Evolutionary conservation across 176 grass and related monocot species (phyloP).

Genomic region (Oropetium thomaeum): DNA sequence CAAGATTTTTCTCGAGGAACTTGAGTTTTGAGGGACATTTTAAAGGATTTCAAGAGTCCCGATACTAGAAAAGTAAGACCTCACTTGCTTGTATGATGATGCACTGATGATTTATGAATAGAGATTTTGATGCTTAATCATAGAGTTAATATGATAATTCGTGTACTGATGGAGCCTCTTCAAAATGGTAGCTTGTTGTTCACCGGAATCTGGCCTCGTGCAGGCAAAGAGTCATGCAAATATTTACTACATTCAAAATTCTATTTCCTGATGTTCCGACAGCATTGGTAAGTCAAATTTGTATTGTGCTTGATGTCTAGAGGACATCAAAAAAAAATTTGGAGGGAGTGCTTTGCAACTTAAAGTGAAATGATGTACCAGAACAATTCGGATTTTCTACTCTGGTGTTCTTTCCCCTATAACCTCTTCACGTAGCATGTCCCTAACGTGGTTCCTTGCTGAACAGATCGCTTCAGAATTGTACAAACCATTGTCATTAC

Average conservation of each 20-base stretch:
- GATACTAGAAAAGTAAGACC: constrained; percentile 42
- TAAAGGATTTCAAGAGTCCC: constrained; percentile 13
- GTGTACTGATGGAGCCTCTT: neutral
- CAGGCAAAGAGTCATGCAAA: neutral
- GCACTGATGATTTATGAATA: constrained; percentile 35
- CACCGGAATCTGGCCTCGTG: neutral
- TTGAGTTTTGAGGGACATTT: constrained; percentile 41
- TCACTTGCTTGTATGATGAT: constrained; percentile 34
- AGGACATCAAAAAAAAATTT: no score
- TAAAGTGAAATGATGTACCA: no score
- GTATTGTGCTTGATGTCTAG: no score
- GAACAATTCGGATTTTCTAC: no score
- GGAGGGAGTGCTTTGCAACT: no score
- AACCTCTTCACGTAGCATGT: neutral
- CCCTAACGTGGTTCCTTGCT: no score
- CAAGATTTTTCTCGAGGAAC: constrained; percentile 36
- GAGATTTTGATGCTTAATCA: constrained; percentile 27
- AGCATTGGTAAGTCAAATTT: no score
- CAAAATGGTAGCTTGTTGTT: neutral
- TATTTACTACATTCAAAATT: no score
- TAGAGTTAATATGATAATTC: constrained; percentile 27
- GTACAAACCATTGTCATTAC: no score
- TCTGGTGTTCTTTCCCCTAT: no score
- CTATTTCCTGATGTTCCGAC: no score
- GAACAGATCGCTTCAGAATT: neutral